Base-by-base conservation (phyloP, 2,329 filamentous ascomycete species). In the Hirsutella minnesotensis region DNA sequence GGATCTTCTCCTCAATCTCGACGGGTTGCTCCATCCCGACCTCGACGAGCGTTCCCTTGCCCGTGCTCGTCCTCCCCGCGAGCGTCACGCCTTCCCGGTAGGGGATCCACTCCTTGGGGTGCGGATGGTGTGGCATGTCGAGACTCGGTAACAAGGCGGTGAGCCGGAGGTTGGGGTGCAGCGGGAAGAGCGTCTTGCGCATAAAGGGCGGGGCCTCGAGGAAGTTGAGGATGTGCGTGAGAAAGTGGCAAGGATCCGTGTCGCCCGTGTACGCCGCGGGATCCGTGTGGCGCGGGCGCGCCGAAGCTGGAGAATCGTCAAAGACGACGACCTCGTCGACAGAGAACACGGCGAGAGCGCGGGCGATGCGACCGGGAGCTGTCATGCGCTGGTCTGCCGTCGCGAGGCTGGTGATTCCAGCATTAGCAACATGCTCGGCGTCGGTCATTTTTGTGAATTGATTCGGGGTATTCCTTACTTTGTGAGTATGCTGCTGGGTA, bases 191-290 rank as follows among this genome's bases (percentile, higher is more conserved):
- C 2, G 72, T 64, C 57, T 80, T 81, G 53, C 85, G 79, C 63
- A 94, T 79, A 61, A 92, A 83, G 1, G 86, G 85, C 24, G 87
- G 87, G 4, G 84, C 84, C 61, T 94, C 87, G 46, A 94, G 76
- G 62, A 88, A 94, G 46, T 77, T 81, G 8, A 94, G 69, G 7
- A 94, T 65, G 56, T 92, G 86, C 40, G 78, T 73, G 19, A 94
- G 70, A 63, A 90, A 94, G 63, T 89, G 82, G 45, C 79, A 79
- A 1, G 86, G 86, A 54, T 92, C 82, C 13, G 77, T 69, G 56
- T 80, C 83, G 48, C 80, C 83, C 1, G 83, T 87, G 63, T 79
- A 72, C 53, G 67, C 61, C 39, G 68, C 61, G 40, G 68, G 66
- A 51, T 78, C 72, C 40, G 73, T 66, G 18, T 60, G 62, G 21